Base-by-base conservation (phyloP, 1,139 yeast species). In the Tardiomyces blankii region DNA sequence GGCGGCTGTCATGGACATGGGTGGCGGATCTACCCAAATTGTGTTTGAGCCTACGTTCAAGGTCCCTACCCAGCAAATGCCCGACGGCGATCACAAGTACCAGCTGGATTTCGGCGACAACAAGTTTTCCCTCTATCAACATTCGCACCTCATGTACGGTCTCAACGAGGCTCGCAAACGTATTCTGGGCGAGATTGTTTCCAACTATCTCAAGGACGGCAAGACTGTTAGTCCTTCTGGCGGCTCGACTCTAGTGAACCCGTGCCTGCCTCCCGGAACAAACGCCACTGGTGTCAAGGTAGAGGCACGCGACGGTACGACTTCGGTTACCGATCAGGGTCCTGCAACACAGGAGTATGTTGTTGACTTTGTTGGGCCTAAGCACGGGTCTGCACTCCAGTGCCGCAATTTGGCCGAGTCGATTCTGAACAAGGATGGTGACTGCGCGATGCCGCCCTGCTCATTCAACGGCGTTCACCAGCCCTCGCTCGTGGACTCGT, bases 1-100 rank as follows among this genome's bases (percentile, higher is more conserved):
- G 12, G 95, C 95, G 44, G 98, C 97, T 8, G 95, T 91, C 13
- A 91, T 91, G 62, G 99, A 91, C 63, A 77, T 91, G 52, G 99
- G 99, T 56, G 99, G 99, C 55, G 98, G 97, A 7, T 88, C 96
- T 4, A 91, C 98, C 12, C 99, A 91, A 68, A 88, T 91, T 67
- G 98, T 91, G 5, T 91, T 91, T 65, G 97, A 91, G 70, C 99
- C 99, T 11, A 74, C 75, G 13, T 80, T 80, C 60, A 57, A 60
- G 39, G 58, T 54, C 19, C 64, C 67, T 21, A 66, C 70, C 44
- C 75, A 78, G 51, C 79, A 77, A 53, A 77, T 88, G 83, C 68
- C 75, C 42, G 89, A 82, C 19, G 97, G 96, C 48, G 96, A 89
- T 60, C 95, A 87, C 67, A 84, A 85, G 64, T 88, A 82, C 63